Conservation (phyloP, 495 filamentous ascomycete species). For the Pyrenopolyporus hunteri region DNA sequence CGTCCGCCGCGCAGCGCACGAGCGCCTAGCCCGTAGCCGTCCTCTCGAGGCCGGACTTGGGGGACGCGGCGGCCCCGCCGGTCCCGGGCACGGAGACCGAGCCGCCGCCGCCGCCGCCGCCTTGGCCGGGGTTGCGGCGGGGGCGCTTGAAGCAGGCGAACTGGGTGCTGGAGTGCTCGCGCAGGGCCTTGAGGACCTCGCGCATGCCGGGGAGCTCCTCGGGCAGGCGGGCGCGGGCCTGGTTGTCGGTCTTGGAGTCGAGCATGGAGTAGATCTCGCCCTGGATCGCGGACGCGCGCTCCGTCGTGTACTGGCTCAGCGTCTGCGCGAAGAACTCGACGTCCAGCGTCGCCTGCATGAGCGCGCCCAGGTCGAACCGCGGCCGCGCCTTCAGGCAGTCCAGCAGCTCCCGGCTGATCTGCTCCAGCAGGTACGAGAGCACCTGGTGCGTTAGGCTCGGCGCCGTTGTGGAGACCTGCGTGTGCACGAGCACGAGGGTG, state of each 20-base stretch:
- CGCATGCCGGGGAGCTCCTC: conserved; percentile 89
- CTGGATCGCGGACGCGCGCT: conserved; percentile 78
- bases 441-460: conserved; percentile 72
- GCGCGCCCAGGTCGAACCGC: conserved; percentile 72
- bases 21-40: conserved; percentile 40
- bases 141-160: conserved; percentile 80
- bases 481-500: conserved; percentile 83
- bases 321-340: conserved; percentile 97
- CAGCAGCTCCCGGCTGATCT: conserved; percentile 72
- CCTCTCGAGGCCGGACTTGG: conserved; percentile 24
- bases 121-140: conserved; percentile 11
- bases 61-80: background rate
- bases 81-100: background rate
- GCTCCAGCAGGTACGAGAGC: conserved; percentile 79
- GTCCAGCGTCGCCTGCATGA: conserved; percentile 97
- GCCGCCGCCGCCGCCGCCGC: background rate
- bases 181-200: conserved; percentile 77
- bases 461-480: conserved; percentile 85
- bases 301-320: conserved; percentile 81
- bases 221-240: conserved; percentile 78
- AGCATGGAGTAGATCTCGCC: conserved; percentile 88
- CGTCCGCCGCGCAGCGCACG: conserved; percentile 4
- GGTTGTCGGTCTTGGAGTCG: conserved; percentile 83
- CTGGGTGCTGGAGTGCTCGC: conserved; percentile 82
- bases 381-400: conserved; percentile 69